Base-by-base conservation (phyloP, 352 stramenopile genomes). In the Globisporangium spiculum region DNA sequence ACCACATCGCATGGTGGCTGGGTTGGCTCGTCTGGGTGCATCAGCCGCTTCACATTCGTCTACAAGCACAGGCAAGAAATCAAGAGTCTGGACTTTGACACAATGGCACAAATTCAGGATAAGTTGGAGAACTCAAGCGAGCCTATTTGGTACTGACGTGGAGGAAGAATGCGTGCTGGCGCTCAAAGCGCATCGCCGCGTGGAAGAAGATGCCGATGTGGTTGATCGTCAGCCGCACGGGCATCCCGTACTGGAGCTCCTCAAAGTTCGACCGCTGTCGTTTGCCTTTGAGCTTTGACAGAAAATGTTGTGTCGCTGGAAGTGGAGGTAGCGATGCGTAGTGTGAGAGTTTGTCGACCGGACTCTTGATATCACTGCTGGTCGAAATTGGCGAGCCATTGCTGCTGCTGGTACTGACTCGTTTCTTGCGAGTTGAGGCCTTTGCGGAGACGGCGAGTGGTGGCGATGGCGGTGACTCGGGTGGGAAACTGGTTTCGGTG, bases 281-380 rank as follows among this genome's bases (percentile, higher is more conserved):
- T 55, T 90, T 89, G 12, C 80, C 78, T 60, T 89, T 88, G 22
- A 92, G 67, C 26, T 79, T 89, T 2, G 79, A 75, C 16, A 88
- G 63, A 70, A 91, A 91, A 3, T 72, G 66, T 22, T 88, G 75
- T 8, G 81, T 91, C 7, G 79, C 83, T 36, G 83, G 81, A 10
- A 91, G 66, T 41, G 81, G 81, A 9, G 69, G 68, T 1, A 73
- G 56, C 8, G 68, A 62, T 6, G 68, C 10, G 26, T 73, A 73
- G 5, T 46, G 48, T 6, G 55, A 20, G 22, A 59, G n/a, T 30
- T 52, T 72, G 22, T 59, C 34, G 7, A 18, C 22, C n/a, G 3
- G 9, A 24, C 48, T 58, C 20, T 48, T 38, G 27, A 24, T 58
- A 20, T 36, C 50, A 30, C 10, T 54, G 34, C 38, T 62, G 18